These are phyloP conservation scores for Acanthamoeba royreba DNA, from an alignment of 208 protist genomes.

Conservation along the genomic window DNA sequence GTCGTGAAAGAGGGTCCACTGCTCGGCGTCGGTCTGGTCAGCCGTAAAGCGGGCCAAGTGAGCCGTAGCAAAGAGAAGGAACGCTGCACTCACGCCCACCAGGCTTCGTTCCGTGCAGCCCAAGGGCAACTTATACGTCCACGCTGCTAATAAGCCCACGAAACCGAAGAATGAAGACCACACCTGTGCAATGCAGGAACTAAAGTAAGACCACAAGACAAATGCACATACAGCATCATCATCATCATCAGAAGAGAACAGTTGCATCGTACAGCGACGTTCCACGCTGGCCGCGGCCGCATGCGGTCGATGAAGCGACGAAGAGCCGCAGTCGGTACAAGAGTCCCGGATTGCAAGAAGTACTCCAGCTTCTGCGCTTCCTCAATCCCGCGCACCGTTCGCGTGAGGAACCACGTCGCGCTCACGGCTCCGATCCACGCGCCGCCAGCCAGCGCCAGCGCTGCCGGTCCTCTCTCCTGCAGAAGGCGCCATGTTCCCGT, in stretches of 20 bases:
- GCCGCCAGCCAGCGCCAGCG: not conserved
- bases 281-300: not conserved
- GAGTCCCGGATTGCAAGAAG: not conserved
- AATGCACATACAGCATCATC: no score
- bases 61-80: not conserved
- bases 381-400: not conserved
- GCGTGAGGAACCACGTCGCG: not conserved
- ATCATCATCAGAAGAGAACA: not conserved
- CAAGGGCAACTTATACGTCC: not conserved
- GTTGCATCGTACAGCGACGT: not conserved
- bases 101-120: not conserved
- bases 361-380: not conserved
- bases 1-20: not conserved
- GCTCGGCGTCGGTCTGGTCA: not conserved
- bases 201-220: no score
- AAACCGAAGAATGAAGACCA: not conserved
- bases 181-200: no score
- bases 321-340: not conserved
- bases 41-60: not conserved
- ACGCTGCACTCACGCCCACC: not conserved
- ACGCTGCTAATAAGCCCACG: not conserved
- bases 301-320: not conserved
- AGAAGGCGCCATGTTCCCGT: not conserved
- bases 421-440: not conserved
- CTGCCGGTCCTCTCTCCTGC: not conserved